phyloP scores from a whole-genome alignment of 768 basidiomycete species.

The Amanita rimosa region DNA sequence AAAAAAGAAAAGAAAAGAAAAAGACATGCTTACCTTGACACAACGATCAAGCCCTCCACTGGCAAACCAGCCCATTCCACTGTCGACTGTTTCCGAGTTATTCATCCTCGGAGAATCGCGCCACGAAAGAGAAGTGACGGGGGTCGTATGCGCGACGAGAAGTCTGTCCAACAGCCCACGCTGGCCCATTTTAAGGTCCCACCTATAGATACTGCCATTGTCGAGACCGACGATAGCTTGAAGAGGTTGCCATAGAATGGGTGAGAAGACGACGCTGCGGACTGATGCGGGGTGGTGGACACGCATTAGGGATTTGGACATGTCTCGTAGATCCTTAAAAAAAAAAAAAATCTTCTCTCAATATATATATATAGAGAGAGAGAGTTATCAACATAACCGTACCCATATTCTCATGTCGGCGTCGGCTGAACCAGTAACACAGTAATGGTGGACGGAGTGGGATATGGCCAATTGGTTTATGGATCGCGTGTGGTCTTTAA shows the following conservation, averaged over 20 bases:
- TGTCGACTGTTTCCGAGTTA: constrained; percentile 16
- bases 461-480: constrained; percentile 65
- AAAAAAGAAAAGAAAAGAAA: background rate
- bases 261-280: constrained; percentile 61
- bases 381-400: constrained; percentile 10
- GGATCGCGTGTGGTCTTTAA: constrained; percentile 61
- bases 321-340: constrained; percentile 75
- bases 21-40: constrained; percentile 44
- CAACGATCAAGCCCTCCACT: constrained; percentile 72
- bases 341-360: constrained; percentile 3
- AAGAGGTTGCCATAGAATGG: constrained; percentile 49
- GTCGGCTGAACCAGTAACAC: constrained; percentile 72
- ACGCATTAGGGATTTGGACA: constrained; percentile 56
- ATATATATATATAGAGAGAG: background rate
- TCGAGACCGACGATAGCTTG: constrained; percentile 61
- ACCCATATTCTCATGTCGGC: constrained; percentile 79
- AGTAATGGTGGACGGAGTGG: constrained; percentile 55
- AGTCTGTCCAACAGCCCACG: constrained; percentile 63
- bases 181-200: constrained; percentile 74
- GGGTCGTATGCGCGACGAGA: constrained; percentile 60
- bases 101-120: constrained; percentile 16
- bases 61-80: constrained; percentile 59
- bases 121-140: constrained; percentile 73
- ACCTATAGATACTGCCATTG: constrained; percentile 65
- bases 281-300: constrained; percentile 63